phyloP scores from a whole-genome alignment of 176 grass and related monocot genomes.

The Oryza coarctata region DNA sequence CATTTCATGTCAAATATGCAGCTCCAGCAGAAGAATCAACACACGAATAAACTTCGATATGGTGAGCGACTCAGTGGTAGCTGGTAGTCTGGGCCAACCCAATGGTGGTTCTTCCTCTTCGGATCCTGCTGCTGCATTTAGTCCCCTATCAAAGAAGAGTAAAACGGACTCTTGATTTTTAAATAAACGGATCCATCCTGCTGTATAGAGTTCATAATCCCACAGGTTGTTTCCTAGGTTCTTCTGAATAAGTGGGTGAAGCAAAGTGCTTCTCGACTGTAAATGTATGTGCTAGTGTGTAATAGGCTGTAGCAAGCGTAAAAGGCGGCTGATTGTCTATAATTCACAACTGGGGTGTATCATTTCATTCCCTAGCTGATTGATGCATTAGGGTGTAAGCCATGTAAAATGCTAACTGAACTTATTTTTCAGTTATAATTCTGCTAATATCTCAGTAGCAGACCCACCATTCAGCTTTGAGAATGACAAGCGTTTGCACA shows the following conservation, averaged over 20 bases:
- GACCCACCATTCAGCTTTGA: neutral
- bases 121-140: constrained; percentile 46
- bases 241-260: constrained; percentile 53
- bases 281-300: constrained; percentile 49
- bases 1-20: constrained; percentile 34
- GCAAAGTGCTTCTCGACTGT: constrained; percentile 46
- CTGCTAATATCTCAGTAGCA: neutral
- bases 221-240: constrained; percentile 28
- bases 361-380: constrained; percentile 27
- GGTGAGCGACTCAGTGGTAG: constrained; percentile 90
- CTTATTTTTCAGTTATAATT: constrained; percentile 30
- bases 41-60: constrained; percentile 86
- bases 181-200: constrained; percentile 29
- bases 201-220: constrained; percentile 51
- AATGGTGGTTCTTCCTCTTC: constrained; percentile 61
- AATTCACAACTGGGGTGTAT: constrained; percentile 38
- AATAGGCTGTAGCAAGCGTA: constrained; percentile 30
- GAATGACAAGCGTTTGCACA: neutral
- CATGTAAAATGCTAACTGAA: constrained; percentile 48
- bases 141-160: constrained; percentile 56
- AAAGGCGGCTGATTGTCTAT: constrained; percentile 34
- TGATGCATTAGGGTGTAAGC: constrained; percentile 10
- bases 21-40: constrained; percentile 59
- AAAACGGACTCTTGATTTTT: constrained; percentile 46
- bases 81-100: constrained; percentile 62